Evolutionary conservation across 495 filamentous ascomycete genomes (phyloP).

Genomic region (Lindgomyces ingoldianus): DNA sequence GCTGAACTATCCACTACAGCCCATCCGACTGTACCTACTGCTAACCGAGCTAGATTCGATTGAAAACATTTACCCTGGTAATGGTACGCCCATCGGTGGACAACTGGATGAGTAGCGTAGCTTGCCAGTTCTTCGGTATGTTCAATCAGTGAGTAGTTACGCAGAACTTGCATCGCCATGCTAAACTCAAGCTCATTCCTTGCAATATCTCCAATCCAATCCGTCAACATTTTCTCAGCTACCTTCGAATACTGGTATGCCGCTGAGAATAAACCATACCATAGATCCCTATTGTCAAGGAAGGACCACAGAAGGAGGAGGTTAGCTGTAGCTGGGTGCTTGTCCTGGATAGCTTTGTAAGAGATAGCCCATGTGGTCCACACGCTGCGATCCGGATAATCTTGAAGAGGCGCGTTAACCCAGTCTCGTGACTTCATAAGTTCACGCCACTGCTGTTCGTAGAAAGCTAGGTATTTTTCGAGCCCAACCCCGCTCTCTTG

Average conservation of each 20-base stretch:
- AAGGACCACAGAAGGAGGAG: slow-evolving; percentile 34
- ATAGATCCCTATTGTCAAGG: slow-evolving; percentile 34
- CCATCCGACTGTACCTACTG: slow-evolving; percentile 14
- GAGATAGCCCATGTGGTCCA: slow-evolving; percentile 36
- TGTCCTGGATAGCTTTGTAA: slow-evolving; percentile 12
- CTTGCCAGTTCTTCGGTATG: slow-evolving; percentile 7
- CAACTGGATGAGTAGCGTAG: slow-evolving; percentile 25
- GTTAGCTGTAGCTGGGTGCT: slow-evolving; percentile 16
- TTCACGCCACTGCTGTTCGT: slow-evolving; percentile 20
- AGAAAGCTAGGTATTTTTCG: slow-evolving; percentile 12
- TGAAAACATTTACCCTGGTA: background rate
- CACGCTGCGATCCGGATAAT: slow-evolving; percentile 29
- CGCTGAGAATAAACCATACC: slow-evolving; percentile 24
- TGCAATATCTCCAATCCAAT: slow-evolving; percentile 10
- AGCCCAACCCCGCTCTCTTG: slow-evolving; percentile 14
- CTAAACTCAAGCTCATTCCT: slow-evolving; percentile 16
- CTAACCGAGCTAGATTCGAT: slow-evolving; percentile 1
- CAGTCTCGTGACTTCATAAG: slow-evolving; percentile 11
- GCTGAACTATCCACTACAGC: slow-evolving; percentile 11
- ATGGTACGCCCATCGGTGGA: slow-evolving; percentile 18
- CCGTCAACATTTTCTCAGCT: background rate
- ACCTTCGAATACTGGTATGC: background rate
- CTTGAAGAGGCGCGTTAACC: slow-evolving; percentile 10
- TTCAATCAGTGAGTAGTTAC: slow-evolving; percentile 29
- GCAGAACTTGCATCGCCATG: slow-evolving; percentile 13